Conservation (phyloP, 192 early-diverging fungal species). For the Backusella tuberculispora region DNA sequence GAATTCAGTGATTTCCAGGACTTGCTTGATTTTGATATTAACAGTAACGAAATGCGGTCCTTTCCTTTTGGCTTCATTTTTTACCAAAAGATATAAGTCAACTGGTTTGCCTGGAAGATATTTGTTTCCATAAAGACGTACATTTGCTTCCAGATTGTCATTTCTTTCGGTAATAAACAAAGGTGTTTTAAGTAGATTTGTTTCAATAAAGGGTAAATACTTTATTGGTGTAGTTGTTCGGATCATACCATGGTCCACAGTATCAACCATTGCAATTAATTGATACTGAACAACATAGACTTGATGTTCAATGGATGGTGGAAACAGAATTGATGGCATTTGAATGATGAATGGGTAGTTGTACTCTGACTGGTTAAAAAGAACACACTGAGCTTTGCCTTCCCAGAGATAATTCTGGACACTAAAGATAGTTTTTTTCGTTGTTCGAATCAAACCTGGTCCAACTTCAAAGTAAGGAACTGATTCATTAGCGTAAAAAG, state of each 20-base stretch:
- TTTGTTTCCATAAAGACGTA: not conserved
- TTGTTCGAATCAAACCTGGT: not conserved
- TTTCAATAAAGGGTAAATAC: conserved; percentile 28
- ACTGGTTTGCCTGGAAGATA: not conserved
- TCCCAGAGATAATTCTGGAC: conserved; percentile 17
- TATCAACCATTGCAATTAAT: conserved; percentile 15
- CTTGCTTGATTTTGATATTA: not conserved
- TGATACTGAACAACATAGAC: conserved; percentile 5
- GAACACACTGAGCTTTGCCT: not conserved
- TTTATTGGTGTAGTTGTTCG: not conserved
- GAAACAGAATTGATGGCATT: conserved; percentile 26
- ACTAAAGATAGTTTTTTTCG: conserved; percentile 3
- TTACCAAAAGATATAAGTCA: not conserved
- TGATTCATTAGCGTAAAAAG: conserved; percentile 1
- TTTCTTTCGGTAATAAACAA: not conserved
- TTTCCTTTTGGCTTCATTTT: not conserved
- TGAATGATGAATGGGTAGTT: conserved; percentile 27
- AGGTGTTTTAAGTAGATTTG: conserved; percentile 10
- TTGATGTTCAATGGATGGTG: conserved; percentile 7
- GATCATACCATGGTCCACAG: no score
- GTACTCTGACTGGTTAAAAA: not conserved
- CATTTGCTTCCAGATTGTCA: not conserved
- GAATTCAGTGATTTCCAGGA: not conserved
- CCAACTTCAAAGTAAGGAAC: not conserved
- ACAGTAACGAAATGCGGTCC: not conserved